These are phyloP conservation scores for Gossypium bickii DNA, from an alignment of 345 rosid species.

Conservation along the genomic window DNA sequence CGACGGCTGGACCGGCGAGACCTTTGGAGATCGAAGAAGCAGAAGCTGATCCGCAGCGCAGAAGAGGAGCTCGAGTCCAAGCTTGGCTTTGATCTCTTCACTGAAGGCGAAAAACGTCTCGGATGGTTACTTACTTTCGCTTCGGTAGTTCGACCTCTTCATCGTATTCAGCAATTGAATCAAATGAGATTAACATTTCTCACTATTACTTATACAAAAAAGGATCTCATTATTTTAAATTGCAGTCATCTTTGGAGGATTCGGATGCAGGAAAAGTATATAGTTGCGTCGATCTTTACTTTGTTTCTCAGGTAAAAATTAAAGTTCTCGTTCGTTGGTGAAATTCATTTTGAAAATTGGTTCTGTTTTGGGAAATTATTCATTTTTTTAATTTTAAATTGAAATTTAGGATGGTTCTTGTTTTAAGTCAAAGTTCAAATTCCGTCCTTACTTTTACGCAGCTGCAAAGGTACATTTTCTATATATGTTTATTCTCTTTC, in stretches of 20 bases:
- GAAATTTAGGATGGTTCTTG: constrained; percentile 66
- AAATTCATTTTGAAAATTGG: neutral
- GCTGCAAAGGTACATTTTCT: constrained; percentile 59
- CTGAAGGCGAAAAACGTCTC: constrained; percentile 85
- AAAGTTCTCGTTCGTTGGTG: neutral
- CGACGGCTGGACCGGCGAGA: constrained; percentile 53
- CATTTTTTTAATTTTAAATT: neutral
- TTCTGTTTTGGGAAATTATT: neutral
- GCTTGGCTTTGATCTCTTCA: constrained; percentile 82
- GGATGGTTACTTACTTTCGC: constrained; percentile 90
- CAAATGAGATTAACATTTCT: neutral
- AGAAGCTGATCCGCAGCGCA: constrained; percentile 54
- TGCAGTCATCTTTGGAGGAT: constrained; percentile 87
- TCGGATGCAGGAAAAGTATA: constrained; percentile 51
- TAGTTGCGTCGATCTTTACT: constrained; percentile 85
- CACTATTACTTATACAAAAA: neutral
- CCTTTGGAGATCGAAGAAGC: constrained; percentile 52
- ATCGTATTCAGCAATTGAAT: neutral
- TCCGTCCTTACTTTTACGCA: constrained; percentile 84
- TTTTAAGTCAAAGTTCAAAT: constrained; percentile 87
- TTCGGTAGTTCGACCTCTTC: constrained; percentile 44
- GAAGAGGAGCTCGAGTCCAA: constrained; percentile 85
- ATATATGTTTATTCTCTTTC: neutral
- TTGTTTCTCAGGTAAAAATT: constrained; percentile 78
- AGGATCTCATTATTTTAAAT: constrained; percentile 12